These are phyloP conservation scores for Cercospora zeina DNA, from an alignment of 2,329 filamentous ascomycete species.

Conservation along the genomic window DNA sequence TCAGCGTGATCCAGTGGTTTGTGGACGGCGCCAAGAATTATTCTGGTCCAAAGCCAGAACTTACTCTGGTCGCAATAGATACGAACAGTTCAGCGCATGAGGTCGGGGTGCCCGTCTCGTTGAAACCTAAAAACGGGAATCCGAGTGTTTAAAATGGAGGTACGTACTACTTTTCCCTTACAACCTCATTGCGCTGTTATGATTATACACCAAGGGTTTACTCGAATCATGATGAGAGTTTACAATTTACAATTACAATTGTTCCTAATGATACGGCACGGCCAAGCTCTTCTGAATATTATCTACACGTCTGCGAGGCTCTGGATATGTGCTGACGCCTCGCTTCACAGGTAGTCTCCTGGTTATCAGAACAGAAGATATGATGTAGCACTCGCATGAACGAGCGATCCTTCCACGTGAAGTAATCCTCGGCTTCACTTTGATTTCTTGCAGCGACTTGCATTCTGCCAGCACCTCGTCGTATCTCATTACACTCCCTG, in stretches of 20 bases:
- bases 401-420: background rate
- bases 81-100: constrained; percentile 25
- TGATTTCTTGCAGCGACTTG: background rate
- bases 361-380: background rate
- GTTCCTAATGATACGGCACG: constrained; percentile 33
- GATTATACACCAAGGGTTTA: constrained; percentile 31
- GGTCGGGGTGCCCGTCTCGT: constrained; percentile 18
- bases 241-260: constrained; percentile 33
- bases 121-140: constrained; percentile 15
- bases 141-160: constrained; percentile 18
- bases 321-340: background rate
- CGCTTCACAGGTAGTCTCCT: background rate
- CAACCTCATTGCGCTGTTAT: constrained; percentile 18
- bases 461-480: background rate
- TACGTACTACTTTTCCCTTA: constrained; percentile 20
- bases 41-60: constrained; percentile 49
- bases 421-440: background rate
- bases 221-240: constrained; percentile 30
- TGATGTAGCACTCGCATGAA: background rate
- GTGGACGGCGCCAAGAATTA: constrained; percentile 63
- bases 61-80: constrained; percentile 34
- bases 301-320: background rate
- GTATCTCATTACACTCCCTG: background rate
- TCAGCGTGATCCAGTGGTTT: constrained; percentile 61
- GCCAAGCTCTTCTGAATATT: background rate